These are phyloP conservation scores for Neocallimastix lanati DNA, from an alignment of 192 early-diverging fungal genomes.

Conservation along the genomic window DNA sequence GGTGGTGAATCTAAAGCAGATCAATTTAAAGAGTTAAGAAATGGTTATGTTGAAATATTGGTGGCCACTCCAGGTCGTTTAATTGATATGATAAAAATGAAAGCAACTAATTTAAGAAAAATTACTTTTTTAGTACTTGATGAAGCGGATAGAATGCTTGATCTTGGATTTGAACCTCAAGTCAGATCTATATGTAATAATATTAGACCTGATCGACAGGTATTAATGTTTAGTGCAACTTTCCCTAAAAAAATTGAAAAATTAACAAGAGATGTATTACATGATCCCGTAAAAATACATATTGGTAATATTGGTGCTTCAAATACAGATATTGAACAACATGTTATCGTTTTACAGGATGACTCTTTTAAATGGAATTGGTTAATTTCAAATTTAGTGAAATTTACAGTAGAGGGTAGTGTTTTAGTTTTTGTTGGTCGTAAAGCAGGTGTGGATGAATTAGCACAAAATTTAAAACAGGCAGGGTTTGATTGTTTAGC, in stretches of 20 bases:
- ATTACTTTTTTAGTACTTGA: slow-evolving; percentile 40
- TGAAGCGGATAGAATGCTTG: slow-evolving; percentile 35
- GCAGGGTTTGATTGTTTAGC: slow-evolving; percentile 33
- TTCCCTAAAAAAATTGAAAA: slow-evolving; percentile 51
- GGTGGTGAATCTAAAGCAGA: slow-evolving; percentile 68
- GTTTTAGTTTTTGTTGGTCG: slow-evolving; percentile 59
- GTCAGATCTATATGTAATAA: slow-evolving; percentile 62
- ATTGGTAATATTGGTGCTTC: slow-evolving; percentile 45
- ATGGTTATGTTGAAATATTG: slow-evolving; percentile 51
- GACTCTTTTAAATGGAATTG: slow-evolving; percentile 58
- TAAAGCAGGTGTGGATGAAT: slow-evolving; percentile 52
- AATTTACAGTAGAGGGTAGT: slow-evolving; percentile 34
- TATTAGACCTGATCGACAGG: slow-evolving; percentile 65
- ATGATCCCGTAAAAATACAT: slow-evolving; percentile 51
- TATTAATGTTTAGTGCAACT: slow-evolving; percentile 62
- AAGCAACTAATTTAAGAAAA: slow-evolving; percentile 58
- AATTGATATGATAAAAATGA: slow-evolving; percentile 77
- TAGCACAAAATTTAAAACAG: slow-evolving; percentile 38
- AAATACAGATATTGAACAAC: slow-evolving; percentile 60
- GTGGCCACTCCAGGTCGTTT: slow-evolving; percentile 70
- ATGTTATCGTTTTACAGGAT: slow-evolving; percentile 35
- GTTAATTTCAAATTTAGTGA: slow-evolving; percentile 33
- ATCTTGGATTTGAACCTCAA: slow-evolving; percentile 46
- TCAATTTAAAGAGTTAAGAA: slow-evolving; percentile 62
- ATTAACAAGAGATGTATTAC: slow-evolving; percentile 49